Evolutionary conservation across 495 filamentous ascomycete species (phyloP), one percentile per base, ranked within the genome.

Genomic region (Aspergillus nanangensis): DNA sequence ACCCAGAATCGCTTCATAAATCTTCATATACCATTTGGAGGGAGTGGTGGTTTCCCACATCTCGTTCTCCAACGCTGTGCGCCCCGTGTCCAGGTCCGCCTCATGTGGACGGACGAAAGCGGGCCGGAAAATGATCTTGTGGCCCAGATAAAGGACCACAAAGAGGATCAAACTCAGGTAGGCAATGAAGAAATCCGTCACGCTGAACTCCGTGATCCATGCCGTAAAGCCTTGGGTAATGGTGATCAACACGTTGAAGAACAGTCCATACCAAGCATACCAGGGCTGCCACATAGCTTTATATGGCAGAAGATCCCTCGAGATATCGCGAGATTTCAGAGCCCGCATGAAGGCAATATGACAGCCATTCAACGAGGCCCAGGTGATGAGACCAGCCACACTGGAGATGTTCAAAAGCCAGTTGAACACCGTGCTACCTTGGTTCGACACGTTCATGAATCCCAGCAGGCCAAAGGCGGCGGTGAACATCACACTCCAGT

Each of bases 181-280:
- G 7, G 74, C 69, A 10, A 77, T 75, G 44, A 85, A 83, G 51
- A 85, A 85, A 17, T 67, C 60, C 55, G 67, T 62, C 8, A 74
- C 71, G 44, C 61, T 59, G 78, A 85, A 88, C 4, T 40, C 44
- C 0, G 73, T 71, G 35, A 88, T 80, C 61, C 84, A 88, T 3
- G 74, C 65, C 4, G 77, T 83, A 60, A 88, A 88, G 4, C 84
- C 84, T 59, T 87, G 82, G 4, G 83, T 86, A 11, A 88, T 31
- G 38, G 79, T 76, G 51, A 87, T 81, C 34, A 87, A 57, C 18
- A 77, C 46, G 66, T 76, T 81, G 69, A 85, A 84, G 50, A 80
- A 75, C 22, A 87, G 67, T 4, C 82, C 84, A 51, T 78, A 78
- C 62, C 68, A 79, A 9, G 78, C 71, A 32, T 74, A 66, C 58